Evolutionary conservation across 192 early-diverging fungal genomes (phyloP).

Genomic region (Podila verticillata): DNA sequence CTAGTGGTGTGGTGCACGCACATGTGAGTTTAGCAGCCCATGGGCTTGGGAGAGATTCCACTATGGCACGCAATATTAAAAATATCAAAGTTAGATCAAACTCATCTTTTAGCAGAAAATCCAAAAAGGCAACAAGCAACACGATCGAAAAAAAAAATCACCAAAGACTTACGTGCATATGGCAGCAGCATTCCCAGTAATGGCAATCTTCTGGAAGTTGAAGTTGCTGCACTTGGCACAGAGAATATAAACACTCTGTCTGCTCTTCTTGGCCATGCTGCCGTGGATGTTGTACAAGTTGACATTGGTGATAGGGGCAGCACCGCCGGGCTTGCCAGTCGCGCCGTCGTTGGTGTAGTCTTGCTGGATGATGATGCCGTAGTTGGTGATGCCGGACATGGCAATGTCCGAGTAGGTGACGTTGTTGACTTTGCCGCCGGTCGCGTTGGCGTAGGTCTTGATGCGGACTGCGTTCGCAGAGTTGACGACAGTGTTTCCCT

Average conservation of each 20-base stretch:
- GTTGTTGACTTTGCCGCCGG: slow-evolving; percentile 53
- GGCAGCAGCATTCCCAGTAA: slow-evolving; percentile 19
- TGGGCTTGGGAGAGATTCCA: slow-evolving; percentile 33
- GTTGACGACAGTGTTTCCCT: slow-evolving; percentile 33
- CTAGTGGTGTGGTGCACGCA: neutral
- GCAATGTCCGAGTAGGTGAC: slow-evolving; percentile 56
- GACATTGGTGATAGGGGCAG: slow-evolving; percentile 53
- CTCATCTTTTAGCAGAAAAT: neutral
- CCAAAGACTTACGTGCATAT: slow-evolving; percentile 35
- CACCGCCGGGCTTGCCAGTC: slow-evolving; percentile 45
- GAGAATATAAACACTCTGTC: slow-evolving; percentile 28
- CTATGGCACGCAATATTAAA: slow-evolving; percentile 4
- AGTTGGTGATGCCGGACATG: slow-evolving; percentile 40
- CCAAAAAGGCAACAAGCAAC: neutral
- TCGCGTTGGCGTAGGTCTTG: slow-evolving; percentile 58
- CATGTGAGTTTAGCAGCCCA: slow-evolving; percentile 15
- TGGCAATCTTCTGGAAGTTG: slow-evolving; percentile 46
- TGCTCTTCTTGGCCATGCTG: slow-evolving; percentile 25
- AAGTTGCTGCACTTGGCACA: slow-evolving; percentile 50
- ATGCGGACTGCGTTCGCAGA: slow-evolving; percentile 59
- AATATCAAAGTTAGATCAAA: slow-evolving; percentile 15
- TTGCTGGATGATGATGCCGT: slow-evolving; percentile 55
- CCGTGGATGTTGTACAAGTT: slow-evolving; percentile 53
- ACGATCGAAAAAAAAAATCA: neutral
- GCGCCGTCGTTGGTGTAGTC: slow-evolving; percentile 55